These are phyloP conservation scores for Phragmites australis DNA, from an alignment of 176 grass and related monocot genomes.

Conservation along the genomic window DNA sequence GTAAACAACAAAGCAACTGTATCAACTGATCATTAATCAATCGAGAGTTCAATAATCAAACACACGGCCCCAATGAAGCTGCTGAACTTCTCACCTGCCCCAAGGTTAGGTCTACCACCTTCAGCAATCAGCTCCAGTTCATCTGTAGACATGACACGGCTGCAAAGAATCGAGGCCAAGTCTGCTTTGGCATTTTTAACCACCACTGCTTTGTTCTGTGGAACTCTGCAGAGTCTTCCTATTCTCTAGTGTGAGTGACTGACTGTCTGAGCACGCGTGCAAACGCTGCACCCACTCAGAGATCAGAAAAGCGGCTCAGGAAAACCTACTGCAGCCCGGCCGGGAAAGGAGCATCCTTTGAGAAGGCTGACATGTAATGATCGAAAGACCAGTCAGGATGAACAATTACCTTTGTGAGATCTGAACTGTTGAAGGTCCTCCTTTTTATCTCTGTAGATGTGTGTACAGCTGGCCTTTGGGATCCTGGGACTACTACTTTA, in stretches of 20 bases:
- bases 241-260: neutral
- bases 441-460: conserved; percentile 8
- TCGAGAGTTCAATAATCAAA: conserved; percentile 16
- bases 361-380: conserved; percentile 37
- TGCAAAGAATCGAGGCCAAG: conserved; percentile 14
- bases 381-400: conserved; percentile 33
- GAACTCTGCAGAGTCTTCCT: neutral
- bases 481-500: neutral
- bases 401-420: conserved; percentile 16
- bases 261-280: conserved; percentile 37
- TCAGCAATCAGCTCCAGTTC: neutral
- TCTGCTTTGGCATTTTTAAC: conserved; percentile 20
- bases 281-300: conserved; percentile 15
- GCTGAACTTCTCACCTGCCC: conserved; percentile 5
- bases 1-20: neutral
- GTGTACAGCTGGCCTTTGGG: conserved; percentile 11
- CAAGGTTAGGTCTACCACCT: conserved; percentile 29
- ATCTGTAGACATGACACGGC: neutral
- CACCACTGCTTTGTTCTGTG: conserved; percentile 17
- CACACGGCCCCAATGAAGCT: conserved; percentile 18
- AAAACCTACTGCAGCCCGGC: too few relatives aligned
- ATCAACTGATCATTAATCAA: conserved; percentile 16
- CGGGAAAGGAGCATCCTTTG: conserved; percentile 27
- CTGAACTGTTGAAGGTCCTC: conserved; percentile 11
- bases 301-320: conserved; percentile 6